These are phyloP conservation scores for Alternaria brassicicola DNA, from an alignment of 2,329 filamentous ascomycete species.

Conservation along the genomic window DNA sequence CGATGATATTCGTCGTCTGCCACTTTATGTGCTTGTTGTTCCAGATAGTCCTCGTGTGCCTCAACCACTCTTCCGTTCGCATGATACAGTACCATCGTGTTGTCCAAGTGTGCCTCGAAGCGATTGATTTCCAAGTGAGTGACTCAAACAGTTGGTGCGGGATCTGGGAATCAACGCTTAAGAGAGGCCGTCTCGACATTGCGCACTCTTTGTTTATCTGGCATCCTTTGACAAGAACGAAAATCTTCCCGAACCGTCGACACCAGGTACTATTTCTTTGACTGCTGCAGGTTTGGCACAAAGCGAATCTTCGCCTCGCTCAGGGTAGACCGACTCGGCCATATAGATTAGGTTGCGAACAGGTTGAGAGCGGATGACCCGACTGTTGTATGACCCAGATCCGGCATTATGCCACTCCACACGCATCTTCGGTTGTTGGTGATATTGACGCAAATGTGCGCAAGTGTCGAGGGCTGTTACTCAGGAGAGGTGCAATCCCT, in stretches of 20 bases:
- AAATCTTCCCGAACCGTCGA: neutral
- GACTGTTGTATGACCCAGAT: neutral
- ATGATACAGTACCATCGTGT: conserved; percentile 21
- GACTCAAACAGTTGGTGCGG: neutral
- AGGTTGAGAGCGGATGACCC: neutral
- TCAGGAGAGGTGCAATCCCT: neutral
- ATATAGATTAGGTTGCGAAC: neutral
- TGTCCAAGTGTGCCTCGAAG: neutral
- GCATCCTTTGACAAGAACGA: neutral
- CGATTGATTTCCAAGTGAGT: neutral
- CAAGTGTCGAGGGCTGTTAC: neutral
- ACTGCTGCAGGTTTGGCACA: neutral
- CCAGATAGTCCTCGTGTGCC: conserved; percentile 20
- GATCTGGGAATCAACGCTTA: neutral
- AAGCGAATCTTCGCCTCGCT: neutral
- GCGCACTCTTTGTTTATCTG: neutral
- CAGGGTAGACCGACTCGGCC: neutral
- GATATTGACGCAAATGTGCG: neutral
- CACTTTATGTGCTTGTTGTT: conserved; percentile 8
- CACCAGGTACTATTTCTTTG: neutral
- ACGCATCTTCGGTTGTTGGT: neutral
- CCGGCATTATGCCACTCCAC: neutral
- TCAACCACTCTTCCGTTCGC: conserved; percentile 13
- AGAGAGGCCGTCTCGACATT: neutral
- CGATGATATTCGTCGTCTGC: neutral